A percentile compares a stretch with the other conserved stretches of the same genome.
Conservation (phyloP, 805 yeast species). For the Diddensiella caesifluorescens region DNA sequence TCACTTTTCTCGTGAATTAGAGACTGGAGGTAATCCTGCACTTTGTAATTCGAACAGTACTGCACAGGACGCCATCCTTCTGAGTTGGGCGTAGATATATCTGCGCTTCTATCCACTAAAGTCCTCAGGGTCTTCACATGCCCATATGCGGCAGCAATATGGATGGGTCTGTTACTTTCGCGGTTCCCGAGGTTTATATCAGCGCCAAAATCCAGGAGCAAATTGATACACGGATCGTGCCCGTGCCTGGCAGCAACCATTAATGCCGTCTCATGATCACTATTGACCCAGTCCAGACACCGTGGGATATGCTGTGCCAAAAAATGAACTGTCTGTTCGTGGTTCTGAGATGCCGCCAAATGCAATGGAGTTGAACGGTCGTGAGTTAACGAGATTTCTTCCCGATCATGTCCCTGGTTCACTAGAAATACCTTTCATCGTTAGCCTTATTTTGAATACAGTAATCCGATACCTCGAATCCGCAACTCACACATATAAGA, state of each 20-base stretch:
- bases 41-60: constrained; percentile 49
- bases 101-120: constrained; percentile 46
- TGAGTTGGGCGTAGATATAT: constrained; percentile 44
- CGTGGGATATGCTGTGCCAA: constrained; percentile 60
- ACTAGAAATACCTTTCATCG: too few relatives aligned
- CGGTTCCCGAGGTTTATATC: constrained; percentile 66
- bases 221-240: constrained; percentile 54
- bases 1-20: constrained; percentile 23
- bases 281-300: constrained; percentile 57
- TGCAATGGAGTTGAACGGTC: constrained; percentile 63
- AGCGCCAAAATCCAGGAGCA: constrained; percentile 70
- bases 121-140: constrained; percentile 51
- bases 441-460: too few relatives aligned
- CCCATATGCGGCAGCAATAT: constrained; percentile 72
- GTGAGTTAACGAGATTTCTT: constrained; percentile 49
- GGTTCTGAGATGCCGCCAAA: constrained; percentile 56
- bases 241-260: constrained; percentile 62
- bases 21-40: constrained; percentile 39
- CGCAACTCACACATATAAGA: constrained; percentile 59
- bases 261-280: constrained; percentile 37
- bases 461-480: too few relatives aligned
- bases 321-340: constrained; percentile 67
- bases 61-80: constrained; percentile 66
- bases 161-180: constrained; percentile 78
- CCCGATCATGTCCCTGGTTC: constrained; percentile 50